These are phyloP conservation scores for Paramecium sonneborni DNA, from an alignment of 73 alveolate species.

Conservation along the genomic window DNA sequence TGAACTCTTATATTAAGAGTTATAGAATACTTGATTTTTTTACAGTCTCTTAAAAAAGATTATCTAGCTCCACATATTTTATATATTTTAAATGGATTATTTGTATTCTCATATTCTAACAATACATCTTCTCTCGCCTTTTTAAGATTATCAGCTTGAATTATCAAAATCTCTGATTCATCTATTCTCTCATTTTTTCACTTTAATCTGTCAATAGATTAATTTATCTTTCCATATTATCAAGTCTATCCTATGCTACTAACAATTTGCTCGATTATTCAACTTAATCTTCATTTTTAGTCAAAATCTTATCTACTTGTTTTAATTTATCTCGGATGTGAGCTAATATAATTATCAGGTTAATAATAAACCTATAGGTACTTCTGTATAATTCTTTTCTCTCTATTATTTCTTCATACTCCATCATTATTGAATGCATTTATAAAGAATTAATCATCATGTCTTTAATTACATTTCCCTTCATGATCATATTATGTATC, in stretches of 20 bases:
- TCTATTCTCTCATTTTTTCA: conserved; percentile 51
- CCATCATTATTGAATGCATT: conserved; percentile 6
- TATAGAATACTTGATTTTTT: background rate
- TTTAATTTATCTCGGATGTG: conserved; percentile 46
- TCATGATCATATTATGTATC: conserved; percentile 54
- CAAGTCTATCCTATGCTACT: conserved; percentile 45
- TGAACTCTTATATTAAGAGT: background rate
- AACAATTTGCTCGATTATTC: conserved; percentile 30
- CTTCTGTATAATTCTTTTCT: conserved; percentile 44
- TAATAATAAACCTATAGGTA: conserved; percentile 53
- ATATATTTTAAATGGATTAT: conserved; percentile 53
- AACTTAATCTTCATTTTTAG: conserved; percentile 52
- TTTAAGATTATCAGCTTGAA: conserved; percentile 36
- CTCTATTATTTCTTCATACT: conserved; percentile 5
- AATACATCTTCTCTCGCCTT: conserved; percentile 55
- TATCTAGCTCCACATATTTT: conserved; percentile 48
- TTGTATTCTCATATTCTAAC: conserved; percentile 34
- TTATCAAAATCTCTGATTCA: background rate
- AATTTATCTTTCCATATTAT: conserved; percentile 43
- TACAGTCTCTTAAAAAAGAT: conserved; percentile 37
- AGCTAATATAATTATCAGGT: conserved; percentile 1
- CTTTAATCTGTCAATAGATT: conserved; percentile 46
- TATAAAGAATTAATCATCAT: conserved; percentile 23
- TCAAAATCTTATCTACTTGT: conserved; percentile 34
- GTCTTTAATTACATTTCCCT: conserved; percentile 39